phyloP scores from a whole-genome alignment of 2,329 filamentous ascomycete species.

The Calonectria naviculata region DNA sequence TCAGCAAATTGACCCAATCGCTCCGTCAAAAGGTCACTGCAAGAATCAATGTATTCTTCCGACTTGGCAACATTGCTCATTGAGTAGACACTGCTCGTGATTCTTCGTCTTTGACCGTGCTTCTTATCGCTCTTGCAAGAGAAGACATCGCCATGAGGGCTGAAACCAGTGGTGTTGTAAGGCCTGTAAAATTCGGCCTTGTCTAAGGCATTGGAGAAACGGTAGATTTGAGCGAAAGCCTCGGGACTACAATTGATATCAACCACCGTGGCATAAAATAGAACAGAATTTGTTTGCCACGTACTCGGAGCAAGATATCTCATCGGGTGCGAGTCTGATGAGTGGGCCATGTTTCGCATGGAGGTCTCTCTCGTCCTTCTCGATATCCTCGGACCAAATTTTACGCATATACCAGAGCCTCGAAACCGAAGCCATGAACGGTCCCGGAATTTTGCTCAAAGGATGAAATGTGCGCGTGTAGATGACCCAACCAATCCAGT shows the following conservation, averaged over 20 bases:
- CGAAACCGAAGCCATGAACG: slow-evolving; percentile 6
- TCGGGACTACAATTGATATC: not conserved
- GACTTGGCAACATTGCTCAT: slow-evolving; percentile 11
- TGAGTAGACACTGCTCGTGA: slow-evolving; percentile 10
- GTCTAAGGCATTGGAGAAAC: not conserved
- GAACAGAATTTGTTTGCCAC: not conserved
- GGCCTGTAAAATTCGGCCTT: slow-evolving; percentile 12
- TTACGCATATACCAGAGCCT: not conserved
- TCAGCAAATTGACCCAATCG: slow-evolving; percentile 9
- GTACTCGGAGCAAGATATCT: not conserved
- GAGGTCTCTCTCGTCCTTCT: not conserved
- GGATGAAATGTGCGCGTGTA: slow-evolving; percentile 9
- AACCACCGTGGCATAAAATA: not conserved
- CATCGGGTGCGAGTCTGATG: not conserved
- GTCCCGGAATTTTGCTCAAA: slow-evolving; percentile 3
- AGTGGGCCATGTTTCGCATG: not conserved
- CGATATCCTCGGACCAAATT: not conserved
- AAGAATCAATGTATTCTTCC: slow-evolving; percentile 6
- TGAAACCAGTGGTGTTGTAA: not conserved
- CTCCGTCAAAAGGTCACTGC: not conserved
- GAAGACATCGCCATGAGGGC: slow-evolving; percentile 3
- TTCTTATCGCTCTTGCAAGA: slow-evolving; percentile 1
- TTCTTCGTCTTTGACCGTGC: not conserved
- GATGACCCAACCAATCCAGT: slow-evolving; percentile 9
- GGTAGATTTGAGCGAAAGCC: slow-evolving; percentile 6